Evolutionary conservation across 2,329 filamentous ascomycete species (phyloP), one percentile per base, ranked within the genome.

Genomic region (Cercospora berteroae): DNA sequence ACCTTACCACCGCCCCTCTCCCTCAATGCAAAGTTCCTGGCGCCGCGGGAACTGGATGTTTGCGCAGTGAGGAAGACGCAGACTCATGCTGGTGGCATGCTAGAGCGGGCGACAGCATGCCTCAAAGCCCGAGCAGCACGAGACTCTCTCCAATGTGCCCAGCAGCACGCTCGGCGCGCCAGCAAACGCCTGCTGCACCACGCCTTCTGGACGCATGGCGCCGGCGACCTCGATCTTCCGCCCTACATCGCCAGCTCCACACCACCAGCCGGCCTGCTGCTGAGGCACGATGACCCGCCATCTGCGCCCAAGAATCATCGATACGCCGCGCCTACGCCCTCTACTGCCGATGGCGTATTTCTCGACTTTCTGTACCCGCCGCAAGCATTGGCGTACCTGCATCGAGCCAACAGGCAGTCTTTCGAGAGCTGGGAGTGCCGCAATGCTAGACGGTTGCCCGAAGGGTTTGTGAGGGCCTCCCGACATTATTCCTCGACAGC

Each of bases 91-190:
- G 39, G 78, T 80, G 81, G 80, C 76, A 87, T 87, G 85, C 84
- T 87, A 77, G 85, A 87, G 84, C 84, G 83, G 74, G 84, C 84
- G 76, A 82, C 83, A 77, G 80, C 81, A 86, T 87, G 84, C 79
- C 82, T 87, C 61, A 81, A 86, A 81, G 81, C 83, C 78, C 83
- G 84, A 81, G 61, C 55, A 58, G 80, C 84, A 76, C 82, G 83
- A 76, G 80, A 82, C 73, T 80, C 85, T 74, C 75, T 85, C 68
- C 81, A 78, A 77, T 77, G 77, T 66, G 75, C 73, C 70, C 72
- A 77, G 52, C 67, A 68, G 67, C 78, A 76, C 42, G 76, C 75
- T 63, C 73, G 79, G 65, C 78, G 77, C 72, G 18, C 61, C 61
- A 81, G 76, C 73, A 81, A 80, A 69, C 84, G 85, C 72, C 80